phyloP scores from a whole-genome alignment of 345 rosid genomes.

The Garcia nutans region DNA sequence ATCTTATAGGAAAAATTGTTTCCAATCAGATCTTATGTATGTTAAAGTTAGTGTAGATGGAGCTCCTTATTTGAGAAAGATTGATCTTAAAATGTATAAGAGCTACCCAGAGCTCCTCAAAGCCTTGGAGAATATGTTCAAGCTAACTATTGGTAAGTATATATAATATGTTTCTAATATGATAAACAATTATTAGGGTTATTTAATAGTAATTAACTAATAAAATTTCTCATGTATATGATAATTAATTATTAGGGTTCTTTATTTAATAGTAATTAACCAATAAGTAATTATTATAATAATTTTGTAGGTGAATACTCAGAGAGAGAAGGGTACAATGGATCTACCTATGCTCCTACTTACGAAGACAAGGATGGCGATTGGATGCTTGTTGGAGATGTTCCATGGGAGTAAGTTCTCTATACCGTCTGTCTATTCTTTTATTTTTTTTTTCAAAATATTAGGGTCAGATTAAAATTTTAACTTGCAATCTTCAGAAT shows the following conservation, averaged over 20 bases:
- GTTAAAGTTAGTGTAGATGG: conserved; percentile 30
- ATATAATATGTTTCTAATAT: not conserved
- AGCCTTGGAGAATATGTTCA: conserved; percentile 27
- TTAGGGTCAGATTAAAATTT: too few species aligned
- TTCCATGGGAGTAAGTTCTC: conserved; percentile 27
- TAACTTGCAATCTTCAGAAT: too few species aligned
- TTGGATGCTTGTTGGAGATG: conserved; percentile 30
- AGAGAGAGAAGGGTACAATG: conserved; percentile 23
- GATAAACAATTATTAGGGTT: not conserved
- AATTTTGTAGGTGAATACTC: conserved; percentile 18
- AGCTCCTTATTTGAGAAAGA: conserved; percentile 32
- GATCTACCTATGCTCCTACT: conserved; percentile 23
- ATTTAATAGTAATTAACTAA: not conserved
- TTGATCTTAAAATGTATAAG: conserved; percentile 24
- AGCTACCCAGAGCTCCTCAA: conserved; percentile 28
- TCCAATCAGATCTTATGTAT: conserved; percentile 13
- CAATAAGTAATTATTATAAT: too few species aligned
- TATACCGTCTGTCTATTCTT: too few species aligned
- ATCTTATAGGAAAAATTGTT: conserved; percentile 19
- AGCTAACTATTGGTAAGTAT: conserved; percentile 22
- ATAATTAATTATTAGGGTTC: not conserved
- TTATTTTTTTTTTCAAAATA: not conserved
- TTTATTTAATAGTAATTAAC: not conserved
- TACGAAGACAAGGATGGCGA: conserved; percentile 29
- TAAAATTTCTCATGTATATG: not conserved